Evolutionary conservation across 1,284 basidiomycete species (phyloP), one percentile per base, ranked within the genome.

Genomic region (Laetiporus sulphureus): DNA sequence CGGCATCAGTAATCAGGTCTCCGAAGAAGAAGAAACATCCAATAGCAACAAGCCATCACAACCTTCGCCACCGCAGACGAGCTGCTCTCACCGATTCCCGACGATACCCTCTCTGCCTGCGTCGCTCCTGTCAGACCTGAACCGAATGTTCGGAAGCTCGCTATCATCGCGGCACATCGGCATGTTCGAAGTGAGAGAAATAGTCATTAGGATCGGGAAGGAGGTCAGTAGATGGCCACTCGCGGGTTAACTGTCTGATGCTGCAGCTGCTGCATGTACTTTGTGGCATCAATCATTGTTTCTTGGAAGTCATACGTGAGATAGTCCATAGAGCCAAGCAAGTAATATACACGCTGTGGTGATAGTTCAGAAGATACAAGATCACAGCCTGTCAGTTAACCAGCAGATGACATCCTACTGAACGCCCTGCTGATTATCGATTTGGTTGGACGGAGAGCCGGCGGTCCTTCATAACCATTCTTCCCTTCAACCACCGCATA

Each of bases 161-260:
- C 43, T 60, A 36, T 57, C 58, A 23, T 57, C 80, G 23, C 61
- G 70, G 18, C 63, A 61, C 22, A 66, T 69, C 3, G 74, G 75
- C 2, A 58, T 59, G 3, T 79, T 83, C 49, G 64, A 75, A 22
- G 72, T 70, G 4, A 67, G 69, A 34, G 65, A 66, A 41, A 57
- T 87, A n/a, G 65, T 66, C 36, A 66, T 79, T 25, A 79, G 72
- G 53, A 83, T 86, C 33, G 83, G 83, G 22, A 82, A 79, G 57
- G 74, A 82, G 4, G 61, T 76, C 11, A 65, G 56, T 54, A 61
- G 60, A 41, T 83, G n/a, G n/a, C n/a, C n/a, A n/a, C n/a, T n/a
- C n/a, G n/a, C n/a, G n/a, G n/a, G n/a, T n/a, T n/a, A n/a, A n/a
- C n/a, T n/a, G n/a, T n/a, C n/a, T n/a, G n/a, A n/a, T n/a, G n/a